Base-by-base conservation (phyloP, 2,329 filamentous ascomycete species). In the Gnomoniopsis sp. region DNA sequence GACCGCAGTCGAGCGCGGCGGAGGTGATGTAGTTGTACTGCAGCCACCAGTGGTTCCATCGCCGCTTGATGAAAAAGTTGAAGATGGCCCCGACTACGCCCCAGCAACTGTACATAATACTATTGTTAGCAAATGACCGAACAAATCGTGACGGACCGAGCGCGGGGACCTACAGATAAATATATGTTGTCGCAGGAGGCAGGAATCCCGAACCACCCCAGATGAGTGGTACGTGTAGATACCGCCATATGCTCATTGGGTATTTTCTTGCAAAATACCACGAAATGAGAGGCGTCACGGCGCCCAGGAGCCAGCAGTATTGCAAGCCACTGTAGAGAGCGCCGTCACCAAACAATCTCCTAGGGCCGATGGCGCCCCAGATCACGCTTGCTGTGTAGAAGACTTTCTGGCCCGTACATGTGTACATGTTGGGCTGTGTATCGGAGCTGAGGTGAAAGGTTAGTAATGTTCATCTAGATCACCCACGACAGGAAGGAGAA, bases 11-110 rank as follows among this genome's bases (percentile, higher is more conserved):
- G 41, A 91, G 75, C 1, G 85, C 88, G 0, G 88, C 88, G 21
- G 87, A 89, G 0, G 87, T 84, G 67, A 90, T 80, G 70, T 91
- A 91, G 75, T 91, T 91, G 75, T 90, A 91, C 70, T 87, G 85
- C 71, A 88, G 76, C 88, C 88, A 91, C 88, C 88, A 91, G 36
- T 86, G 88, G 3, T 79, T 82, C 72, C 81, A 88, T 62, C 82
- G 79, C 59, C 85, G 79, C 68, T 83, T 83, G 68, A 91, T 82
- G 65, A 79, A 84, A 66, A 81, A 87, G 72, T 90, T 89, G 75
- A 91, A 91, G 38, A 87, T 63, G 50, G 82, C 79, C 10, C 88
- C 88, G 7, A 88, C 83, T 26, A 84, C 69, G 3, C 84, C 87
- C 88, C 88, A 91, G 67, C 83, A 83, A 48, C 62, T 65, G 50